Evolutionary conservation across 129 eudicot species (phyloP).

Genomic region (Chrysanthemum makinoi): DNA sequence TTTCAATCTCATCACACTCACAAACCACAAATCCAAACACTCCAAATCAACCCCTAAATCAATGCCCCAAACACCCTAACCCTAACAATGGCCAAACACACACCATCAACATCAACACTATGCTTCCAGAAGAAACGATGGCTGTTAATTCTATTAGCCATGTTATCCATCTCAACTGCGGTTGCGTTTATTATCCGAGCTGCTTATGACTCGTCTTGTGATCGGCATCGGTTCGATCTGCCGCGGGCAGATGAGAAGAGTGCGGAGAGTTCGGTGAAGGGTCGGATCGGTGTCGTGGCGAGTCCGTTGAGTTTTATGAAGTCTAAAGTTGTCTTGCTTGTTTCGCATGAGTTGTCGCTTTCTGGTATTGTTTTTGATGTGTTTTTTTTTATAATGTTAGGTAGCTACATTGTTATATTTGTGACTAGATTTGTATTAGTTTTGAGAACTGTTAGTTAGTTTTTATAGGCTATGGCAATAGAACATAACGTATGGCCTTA

Average conservation of each 20-base stretch:
- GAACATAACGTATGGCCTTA: too few relatives aligned
- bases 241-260: constrained; percentile 13
- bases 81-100: constrained; percentile 54
- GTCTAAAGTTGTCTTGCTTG: constrained; percentile 84
- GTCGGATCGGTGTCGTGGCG: constrained; percentile 22
- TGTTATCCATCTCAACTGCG: constrained; percentile 58
- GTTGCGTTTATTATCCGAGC: constrained; percentile 68
- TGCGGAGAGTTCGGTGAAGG: constrained; percentile 12
- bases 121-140: constrained; percentile 56
- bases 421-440: neutral
- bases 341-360: constrained; percentile 97
- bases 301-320: constrained; percentile 88
- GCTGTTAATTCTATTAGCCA: constrained; percentile 46
- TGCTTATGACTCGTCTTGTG: constrained; percentile 51
- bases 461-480: neutral
- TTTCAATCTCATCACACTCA: neutral
- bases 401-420: neutral
- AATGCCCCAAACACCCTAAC: constrained; percentile 17
- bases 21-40: neutral
- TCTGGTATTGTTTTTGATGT: constrained; percentile 48
- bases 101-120: constrained; percentile 18
- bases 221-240: constrained; percentile 31
- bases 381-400: neutral
- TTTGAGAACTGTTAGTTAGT: neutral
- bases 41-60: constrained; percentile 28